Evolutionary conservation across 768 basidiomycete species (phyloP).

Genomic region (Xanthoconium stramineum): DNA sequence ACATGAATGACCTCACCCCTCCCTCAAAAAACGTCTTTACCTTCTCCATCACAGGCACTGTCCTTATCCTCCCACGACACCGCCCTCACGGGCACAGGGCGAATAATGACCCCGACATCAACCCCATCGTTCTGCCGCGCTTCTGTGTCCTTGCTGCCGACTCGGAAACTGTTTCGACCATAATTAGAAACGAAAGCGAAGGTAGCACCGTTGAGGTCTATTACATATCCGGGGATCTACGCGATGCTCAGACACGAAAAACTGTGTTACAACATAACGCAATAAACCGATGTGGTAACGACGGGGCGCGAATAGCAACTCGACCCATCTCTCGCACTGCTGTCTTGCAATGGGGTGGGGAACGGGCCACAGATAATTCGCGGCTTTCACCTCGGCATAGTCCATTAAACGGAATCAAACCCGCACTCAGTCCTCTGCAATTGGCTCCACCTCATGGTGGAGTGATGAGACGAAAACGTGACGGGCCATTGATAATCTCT

Average conservation of each 20-base stretch:
- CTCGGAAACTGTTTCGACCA: slow-evolving; percentile 52
- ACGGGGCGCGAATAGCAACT: slow-evolving; percentile 56
- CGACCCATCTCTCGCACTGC: slow-evolving; percentile 36
- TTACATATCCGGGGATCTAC: slow-evolving; percentile 52
- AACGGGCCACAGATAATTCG: slow-evolving; percentile 20
- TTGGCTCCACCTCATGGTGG: slow-evolving; percentile 23
- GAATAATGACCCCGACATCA: slow-evolving; percentile 36
- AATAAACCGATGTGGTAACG: slow-evolving; percentile 57
- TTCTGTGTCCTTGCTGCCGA: slow-evolving; percentile 71
- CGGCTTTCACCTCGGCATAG: slow-evolving; percentile 20
- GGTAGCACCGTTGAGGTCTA: slow-evolving; percentile 58
- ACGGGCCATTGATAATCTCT: slow-evolving; percentile 62
- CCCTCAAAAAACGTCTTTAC: slow-evolving; percentile 62
- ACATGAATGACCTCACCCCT: slow-evolving; percentile 73
- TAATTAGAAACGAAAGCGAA: slow-evolving; percentile 60
- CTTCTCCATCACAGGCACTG: slow-evolving; percentile 62
- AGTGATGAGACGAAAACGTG: slow-evolving; percentile 41
- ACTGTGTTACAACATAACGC: slow-evolving; percentile 61
- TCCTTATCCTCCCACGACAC: slow-evolving; percentile 54
- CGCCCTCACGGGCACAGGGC: slow-evolving; percentile 18
- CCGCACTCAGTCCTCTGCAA: slow-evolving; percentile 10
- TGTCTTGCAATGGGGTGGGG: slow-evolving; percentile 16
- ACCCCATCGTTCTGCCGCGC: slow-evolving; percentile 60
- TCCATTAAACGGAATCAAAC: slow-evolving; percentile 19
- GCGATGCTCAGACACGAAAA: slow-evolving; percentile 59